phyloP scores from a whole-genome alignment of 306 rosid genomes.

The Comarum palustre region DNA sequence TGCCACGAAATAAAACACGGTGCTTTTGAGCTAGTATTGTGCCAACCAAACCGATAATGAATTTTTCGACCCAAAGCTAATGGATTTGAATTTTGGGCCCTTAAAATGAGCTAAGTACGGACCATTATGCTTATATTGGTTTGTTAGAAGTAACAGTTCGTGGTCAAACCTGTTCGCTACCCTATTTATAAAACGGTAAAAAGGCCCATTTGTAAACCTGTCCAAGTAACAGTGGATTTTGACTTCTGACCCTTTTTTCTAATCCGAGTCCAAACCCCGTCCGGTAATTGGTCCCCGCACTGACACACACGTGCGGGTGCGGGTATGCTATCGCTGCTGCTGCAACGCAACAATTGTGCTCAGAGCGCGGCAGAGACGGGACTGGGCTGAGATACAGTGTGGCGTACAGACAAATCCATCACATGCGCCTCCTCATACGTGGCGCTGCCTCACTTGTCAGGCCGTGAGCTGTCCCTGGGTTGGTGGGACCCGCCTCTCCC shows the following conservation, averaged over 20 bases:
- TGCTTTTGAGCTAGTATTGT: neutral
- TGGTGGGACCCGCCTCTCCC: neutral
- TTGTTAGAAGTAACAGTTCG: neutral
- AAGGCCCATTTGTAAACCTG: no score
- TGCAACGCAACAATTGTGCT: neutral
- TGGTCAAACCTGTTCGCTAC: neutral
- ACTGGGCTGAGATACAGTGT: neutral
- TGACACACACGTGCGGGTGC: constrained; percentile 11
- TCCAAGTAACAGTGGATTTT: no score
- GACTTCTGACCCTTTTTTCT: neutral
- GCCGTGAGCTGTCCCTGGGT: neutral
- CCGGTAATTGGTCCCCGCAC: neutral
- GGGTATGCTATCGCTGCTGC: neutral
- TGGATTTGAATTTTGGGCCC: neutral
- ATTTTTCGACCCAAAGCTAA: no score
- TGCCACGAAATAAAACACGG: neutral
- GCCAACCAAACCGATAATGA: neutral
- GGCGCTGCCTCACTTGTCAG: constrained; percentile 28
- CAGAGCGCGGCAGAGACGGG: neutral
- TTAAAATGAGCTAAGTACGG: neutral
- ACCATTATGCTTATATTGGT: neutral
- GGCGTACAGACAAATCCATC: constrained; percentile 26
- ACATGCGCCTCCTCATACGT: constrained; percentile 43
- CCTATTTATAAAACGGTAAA: neutral
- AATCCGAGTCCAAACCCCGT: constrained; percentile 7